Percentiles rank a stretch among this genome's conserved stretches.
Evolutionary conservation across 495 filamentous ascomycete species (phyloP).

Genomic region (Chaetomidium leptoderma): DNA sequence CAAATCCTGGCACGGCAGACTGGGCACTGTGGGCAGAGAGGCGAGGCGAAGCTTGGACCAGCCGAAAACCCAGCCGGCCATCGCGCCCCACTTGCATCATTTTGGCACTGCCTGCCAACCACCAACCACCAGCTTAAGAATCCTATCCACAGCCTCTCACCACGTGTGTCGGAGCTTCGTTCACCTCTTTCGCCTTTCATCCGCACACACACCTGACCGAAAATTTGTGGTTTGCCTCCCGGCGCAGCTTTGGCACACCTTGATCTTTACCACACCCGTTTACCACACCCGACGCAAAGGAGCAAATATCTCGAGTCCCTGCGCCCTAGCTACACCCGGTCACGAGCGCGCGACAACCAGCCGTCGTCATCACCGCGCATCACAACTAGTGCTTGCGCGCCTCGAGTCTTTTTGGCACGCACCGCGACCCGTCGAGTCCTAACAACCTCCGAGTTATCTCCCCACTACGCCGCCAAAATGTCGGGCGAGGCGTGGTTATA

Average conservation of each 20-base stretch:
- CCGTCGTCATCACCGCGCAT: neutral
- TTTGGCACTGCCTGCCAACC: constrained; percentile 23
- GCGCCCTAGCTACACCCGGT: neutral
- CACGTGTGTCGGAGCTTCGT: constrained; percentile 24
- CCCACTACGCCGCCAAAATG: constrained; percentile 58
- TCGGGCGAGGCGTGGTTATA: constrained; percentile 99
- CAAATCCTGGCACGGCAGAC: neutral
- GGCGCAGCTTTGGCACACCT: neutral
- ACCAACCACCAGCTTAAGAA: constrained; percentile 26
- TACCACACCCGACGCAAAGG: neutral
- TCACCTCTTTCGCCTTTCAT: constrained; percentile 17
- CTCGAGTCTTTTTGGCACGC: neutral
- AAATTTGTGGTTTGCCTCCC: neutral
- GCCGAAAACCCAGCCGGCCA: constrained; percentile 19
- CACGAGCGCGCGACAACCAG: neutral
- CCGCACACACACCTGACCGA: neutral
- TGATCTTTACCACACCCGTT: neutral
- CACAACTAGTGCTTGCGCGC: neutral
- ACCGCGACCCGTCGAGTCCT: neutral
- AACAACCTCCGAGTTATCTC: neutral
- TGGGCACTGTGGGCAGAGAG: too few relatives aligned
- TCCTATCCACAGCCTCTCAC: constrained; percentile 26
- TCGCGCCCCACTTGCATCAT: constrained; percentile 31
- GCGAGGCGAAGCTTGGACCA: constrained; percentile 29
- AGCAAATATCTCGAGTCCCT: neutral